Evolutionary conservation across 2,329 filamentous ascomycete species (phyloP).

Genomic region (Paraphaeosphaeria minitans): DNA sequence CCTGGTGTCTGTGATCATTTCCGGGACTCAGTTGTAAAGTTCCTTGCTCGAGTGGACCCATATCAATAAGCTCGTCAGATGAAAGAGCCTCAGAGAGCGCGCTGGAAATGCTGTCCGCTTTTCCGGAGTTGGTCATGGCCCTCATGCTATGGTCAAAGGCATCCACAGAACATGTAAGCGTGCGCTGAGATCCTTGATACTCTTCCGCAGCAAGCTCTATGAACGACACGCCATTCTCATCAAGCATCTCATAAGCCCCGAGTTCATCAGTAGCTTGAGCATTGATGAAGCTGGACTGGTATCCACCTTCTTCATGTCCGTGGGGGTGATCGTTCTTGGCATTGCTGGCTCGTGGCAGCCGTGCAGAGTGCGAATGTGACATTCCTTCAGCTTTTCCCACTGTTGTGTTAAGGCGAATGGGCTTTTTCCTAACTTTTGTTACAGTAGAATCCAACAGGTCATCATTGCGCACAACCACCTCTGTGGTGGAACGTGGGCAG

Average conservation of each 20-base stretch:
- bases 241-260: neutral
- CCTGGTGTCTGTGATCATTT: neutral
- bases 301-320: neutral
- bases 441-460: neutral
- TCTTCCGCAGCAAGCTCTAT: constrained; percentile 11
- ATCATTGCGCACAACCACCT: too few relatives aligned
- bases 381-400: constrained; percentile 9
- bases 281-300: constrained; percentile 7
- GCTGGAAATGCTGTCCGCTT: constrained; percentile 11
- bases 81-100: constrained; percentile 15
- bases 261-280: constrained; percentile 12
- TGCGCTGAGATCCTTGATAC: constrained; percentile 21
- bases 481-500: neutral
- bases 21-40: neutral
- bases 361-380: neutral
- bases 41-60: neutral
- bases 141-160: constrained; percentile 7
- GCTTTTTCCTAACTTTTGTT: constrained; percentile 24
- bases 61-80: constrained; percentile 10
- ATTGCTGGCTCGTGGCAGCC: neutral
- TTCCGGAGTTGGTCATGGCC: neutral
- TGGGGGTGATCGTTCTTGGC: neutral
- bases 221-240: constrained; percentile 12
- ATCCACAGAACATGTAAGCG: neutral
- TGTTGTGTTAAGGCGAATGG: constrained; percentile 24